A percentile compares a stretch with the other conserved stretches of the same genome.
These are phyloP conservation scores for Aechmea fasciata DNA, from an alignment of 176 grass and related monocot genomes.

Conservation along the genomic window DNA sequence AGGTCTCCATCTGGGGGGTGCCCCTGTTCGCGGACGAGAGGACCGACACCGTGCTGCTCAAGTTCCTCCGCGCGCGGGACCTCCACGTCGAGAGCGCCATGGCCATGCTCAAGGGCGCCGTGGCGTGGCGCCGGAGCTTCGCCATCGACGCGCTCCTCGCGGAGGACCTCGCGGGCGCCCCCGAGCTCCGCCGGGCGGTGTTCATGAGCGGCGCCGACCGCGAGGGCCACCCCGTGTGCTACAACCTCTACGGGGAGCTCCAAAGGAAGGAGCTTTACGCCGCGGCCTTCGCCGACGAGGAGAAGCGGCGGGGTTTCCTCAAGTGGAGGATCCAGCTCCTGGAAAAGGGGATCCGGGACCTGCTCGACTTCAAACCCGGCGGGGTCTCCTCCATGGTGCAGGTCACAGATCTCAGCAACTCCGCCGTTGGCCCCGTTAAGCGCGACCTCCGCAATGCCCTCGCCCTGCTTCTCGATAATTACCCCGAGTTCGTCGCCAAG, in stretches of 20 bases:
- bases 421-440: conserved; percentile 65
- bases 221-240: conserved; percentile 87
- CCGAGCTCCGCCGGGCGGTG: conserved; percentile 70
- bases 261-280: conserved; percentile 96
- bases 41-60: conserved; percentile 75
- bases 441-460: conserved; percentile 73
- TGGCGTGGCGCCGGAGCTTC: conserved; percentile 90
- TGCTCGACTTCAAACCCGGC: conserved; percentile 66
- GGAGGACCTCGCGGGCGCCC: conserved; percentile 49
- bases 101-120: conserved; percentile 66
- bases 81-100: conserved; percentile 92
- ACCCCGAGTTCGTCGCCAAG: conserved; percentile 95
- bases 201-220: conserved; percentile 59
- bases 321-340: conserved; percentile 97
- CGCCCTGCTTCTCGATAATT: conserved; percentile 81
- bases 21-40: conserved; percentile 75
- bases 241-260: conserved; percentile 92
- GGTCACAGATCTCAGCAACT: conserved; percentile 94
- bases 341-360: conserved; percentile 73
- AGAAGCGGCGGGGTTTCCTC: conserved; percentile 88
- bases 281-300: conserved; percentile 85
- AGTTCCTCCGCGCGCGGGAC: conserved; percentile 87
- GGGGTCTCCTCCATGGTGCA: conserved; percentile 92
- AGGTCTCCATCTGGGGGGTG: conserved; percentile 81
- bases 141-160: conserved; percentile 59